A percentile compares a stretch with the other conserved stretches of the same genome.
Evolutionary conservation across 1,139 yeast species (phyloP).

Genomic region (Hyphopichia khmerensis): DNA sequence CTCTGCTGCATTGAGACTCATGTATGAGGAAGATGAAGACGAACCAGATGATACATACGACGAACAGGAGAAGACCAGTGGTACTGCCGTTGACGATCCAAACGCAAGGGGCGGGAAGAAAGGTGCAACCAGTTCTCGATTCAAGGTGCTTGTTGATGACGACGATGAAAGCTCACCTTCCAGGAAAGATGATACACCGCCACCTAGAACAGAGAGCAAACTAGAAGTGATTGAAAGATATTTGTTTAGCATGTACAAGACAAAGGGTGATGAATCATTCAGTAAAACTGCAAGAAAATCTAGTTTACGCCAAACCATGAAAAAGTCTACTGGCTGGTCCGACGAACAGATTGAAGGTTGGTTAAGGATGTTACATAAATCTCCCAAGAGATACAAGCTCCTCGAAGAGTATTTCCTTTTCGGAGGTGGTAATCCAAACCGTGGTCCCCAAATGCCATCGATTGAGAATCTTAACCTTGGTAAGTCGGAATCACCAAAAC

Average conservation of each 20-base stretch:
- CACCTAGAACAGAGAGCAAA: not conserved
- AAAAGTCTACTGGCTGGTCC: slow-evolving; percentile 60
- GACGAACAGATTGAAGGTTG: slow-evolving; percentile 95
- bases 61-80: slow-evolving; percentile 58
- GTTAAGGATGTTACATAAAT: slow-evolving; percentile 71
- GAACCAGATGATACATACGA: slow-evolving; percentile 86
- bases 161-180: slow-evolving; percentile 7
- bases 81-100: slow-evolving; percentile 23
- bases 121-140: slow-evolving; percentile 1
- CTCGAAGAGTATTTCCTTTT: slow-evolving; percentile 63
- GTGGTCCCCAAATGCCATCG: slow-evolving; percentile 3
- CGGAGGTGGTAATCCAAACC: slow-evolving; percentile 32
- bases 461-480: not conserved
- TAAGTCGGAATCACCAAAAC: not conserved
- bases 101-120: slow-evolving; percentile 3
- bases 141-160: slow-evolving; percentile 12
- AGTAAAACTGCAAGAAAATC: slow-evolving; percentile 52
- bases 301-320: slow-evolving; percentile 51
- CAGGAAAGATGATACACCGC: not conserved
- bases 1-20: slow-evolving; percentile 59
- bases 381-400: slow-evolving; percentile 58
- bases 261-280: slow-evolving; percentile 49
- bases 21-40: slow-evolving; percentile 73
- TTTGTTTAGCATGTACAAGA: slow-evolving; percentile 58
- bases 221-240: slow-evolving; percentile 41